phyloP scores from a whole-genome alignment of 257 asterid genomes.

The Paraleonurus japonicus region DNA sequence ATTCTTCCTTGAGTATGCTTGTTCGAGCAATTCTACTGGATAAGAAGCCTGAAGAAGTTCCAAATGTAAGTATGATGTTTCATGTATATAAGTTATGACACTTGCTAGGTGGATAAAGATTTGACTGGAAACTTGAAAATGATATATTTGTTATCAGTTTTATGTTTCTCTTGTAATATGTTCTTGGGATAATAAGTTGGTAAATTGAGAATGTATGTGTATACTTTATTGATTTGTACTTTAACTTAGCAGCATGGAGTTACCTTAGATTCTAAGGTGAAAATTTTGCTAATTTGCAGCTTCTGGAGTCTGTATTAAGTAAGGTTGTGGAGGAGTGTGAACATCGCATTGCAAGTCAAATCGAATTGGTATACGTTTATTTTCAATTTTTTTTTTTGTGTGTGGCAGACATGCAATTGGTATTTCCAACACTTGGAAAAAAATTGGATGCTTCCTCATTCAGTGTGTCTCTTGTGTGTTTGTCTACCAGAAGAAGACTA shows the following conservation, averaged over 20 bases:
- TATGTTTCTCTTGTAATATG: not conserved
- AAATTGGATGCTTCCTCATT: conserved; percentile 17
- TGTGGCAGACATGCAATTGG: not conserved
- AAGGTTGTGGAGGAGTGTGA: conserved; percentile 89
- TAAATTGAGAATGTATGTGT: not conserved
- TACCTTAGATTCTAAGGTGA: conserved; percentile 16
- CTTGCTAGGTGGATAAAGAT: not conserved
- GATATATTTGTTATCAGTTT: not conserved
- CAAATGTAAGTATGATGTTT: conserved; percentile 47
- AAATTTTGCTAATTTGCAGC: conserved; percentile 42
- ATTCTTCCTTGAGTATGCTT: conserved; percentile 77
- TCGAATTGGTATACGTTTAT: conserved; percentile 50
- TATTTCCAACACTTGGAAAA: not conserved
- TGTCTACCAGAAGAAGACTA: conserved; percentile 48
- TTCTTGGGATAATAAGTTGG: not conserved
- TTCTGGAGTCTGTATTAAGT: conserved; percentile 76
- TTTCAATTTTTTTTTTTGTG: not conserved
- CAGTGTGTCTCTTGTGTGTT: conserved; percentile 11
- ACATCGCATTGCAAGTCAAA: conserved; percentile 61
- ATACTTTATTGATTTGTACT: not conserved
- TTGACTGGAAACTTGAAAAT: not conserved
- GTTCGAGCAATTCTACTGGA: conserved; percentile 74
- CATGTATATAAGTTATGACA: not conserved
- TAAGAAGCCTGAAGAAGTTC: conserved; percentile 96
- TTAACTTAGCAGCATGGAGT: conserved; percentile 5